These are phyloP conservation scores for Cladochytrium replicatum DNA, from an alignment of 192 early-diverging fungal species.

Conservation along the genomic window DNA sequence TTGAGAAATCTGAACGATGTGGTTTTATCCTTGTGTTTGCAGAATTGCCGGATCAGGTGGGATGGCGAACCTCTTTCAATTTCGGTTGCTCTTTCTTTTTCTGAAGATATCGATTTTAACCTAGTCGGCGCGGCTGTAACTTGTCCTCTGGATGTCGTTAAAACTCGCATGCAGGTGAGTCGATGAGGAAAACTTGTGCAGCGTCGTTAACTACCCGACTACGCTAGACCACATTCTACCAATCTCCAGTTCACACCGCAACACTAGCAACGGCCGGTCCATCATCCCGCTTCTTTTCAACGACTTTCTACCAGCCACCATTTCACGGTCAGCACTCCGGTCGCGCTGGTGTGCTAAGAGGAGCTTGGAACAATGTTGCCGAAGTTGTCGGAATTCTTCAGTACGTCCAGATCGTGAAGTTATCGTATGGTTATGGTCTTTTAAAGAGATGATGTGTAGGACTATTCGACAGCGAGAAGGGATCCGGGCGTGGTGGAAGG, in stretches of 20 bases:
- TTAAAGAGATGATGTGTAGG: conserved; percentile 14
- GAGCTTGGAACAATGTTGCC: no score
- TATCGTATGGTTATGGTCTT: neutral
- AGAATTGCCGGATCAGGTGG: conserved; percentile 16
- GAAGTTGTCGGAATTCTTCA: conserved; percentile 21
- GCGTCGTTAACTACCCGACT: no score
- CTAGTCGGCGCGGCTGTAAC: conserved; percentile 78
- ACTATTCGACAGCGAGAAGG: conserved; percentile 68
- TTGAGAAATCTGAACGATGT: neutral
- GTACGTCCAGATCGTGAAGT: conserved; percentile 12
- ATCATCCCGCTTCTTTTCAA: no score
- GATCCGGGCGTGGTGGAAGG: conserved; percentile 77
- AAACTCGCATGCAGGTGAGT: conserved; percentile 85
- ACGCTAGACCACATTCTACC: no score
- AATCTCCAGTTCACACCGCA: no score
- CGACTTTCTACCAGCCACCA: no score
- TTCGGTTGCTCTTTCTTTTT: neutral
- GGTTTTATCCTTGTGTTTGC: neutral
- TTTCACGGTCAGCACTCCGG: no score
- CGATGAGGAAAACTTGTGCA: no score
- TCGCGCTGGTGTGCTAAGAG: no score
- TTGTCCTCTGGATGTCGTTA: conserved; percentile 89
- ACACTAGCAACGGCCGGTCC: no score
- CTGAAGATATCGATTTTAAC: conserved; percentile 46
- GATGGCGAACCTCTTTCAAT: neutral